These are phyloP conservation scores for Cryptococcus jaspeensis DNA, from an alignment of 1,284 basidiomycete genomes.

Conservation along the genomic window DNA sequence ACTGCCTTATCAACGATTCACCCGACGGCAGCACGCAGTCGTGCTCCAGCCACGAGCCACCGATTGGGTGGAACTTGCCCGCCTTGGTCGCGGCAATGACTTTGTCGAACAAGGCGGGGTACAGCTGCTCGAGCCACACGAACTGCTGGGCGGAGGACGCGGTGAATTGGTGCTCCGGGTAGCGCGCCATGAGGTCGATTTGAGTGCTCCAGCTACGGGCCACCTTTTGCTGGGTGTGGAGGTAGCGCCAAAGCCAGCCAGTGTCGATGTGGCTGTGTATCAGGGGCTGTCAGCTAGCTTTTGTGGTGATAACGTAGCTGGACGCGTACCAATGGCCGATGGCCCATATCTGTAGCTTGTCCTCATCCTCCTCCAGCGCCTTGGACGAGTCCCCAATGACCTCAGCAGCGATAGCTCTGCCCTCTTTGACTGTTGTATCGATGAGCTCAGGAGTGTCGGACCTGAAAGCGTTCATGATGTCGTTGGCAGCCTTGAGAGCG, in stretches of 20 bases:
- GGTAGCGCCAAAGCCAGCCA: conserved; percentile 89
- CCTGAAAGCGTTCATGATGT: conserved; percentile 85
- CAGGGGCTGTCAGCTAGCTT: conserved; percentile 1
- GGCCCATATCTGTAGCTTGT: conserved; percentile 47
- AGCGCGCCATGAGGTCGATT: conserved; percentile 90
- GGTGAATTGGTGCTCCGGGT: conserved; percentile 92
- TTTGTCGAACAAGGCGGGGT: conserved; percentile 79
- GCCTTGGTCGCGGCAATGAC: conserved; percentile 73
- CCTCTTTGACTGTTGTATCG: conserved; percentile 64
- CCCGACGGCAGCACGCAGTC: conserved; percentile 91
- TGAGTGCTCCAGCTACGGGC: conserved; percentile 89
- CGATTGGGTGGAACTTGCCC: conserved; percentile 67
- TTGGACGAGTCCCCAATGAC: conserved; percentile 62
- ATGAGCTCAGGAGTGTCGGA: conserved; percentile 62
- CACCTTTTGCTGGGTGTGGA: conserved; percentile 94
- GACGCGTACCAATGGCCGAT: conserved; percentile 50
- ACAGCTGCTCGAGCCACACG: conserved; percentile 91
- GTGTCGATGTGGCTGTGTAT: conserved; percentile 69
- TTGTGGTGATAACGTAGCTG: background rate
- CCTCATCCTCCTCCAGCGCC: conserved; percentile 41
- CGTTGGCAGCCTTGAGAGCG: conserved; percentile 80
- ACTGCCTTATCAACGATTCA: conserved; percentile 83
- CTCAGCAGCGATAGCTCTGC: conserved; percentile 78
- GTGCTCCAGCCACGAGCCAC: conserved; percentile 64
- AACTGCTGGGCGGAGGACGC: conserved; percentile 92